phyloP scores from a whole-genome alignment of 2,329 filamentous ascomycete genomes.

The Sporothrix brunneoviolacea region DNA sequence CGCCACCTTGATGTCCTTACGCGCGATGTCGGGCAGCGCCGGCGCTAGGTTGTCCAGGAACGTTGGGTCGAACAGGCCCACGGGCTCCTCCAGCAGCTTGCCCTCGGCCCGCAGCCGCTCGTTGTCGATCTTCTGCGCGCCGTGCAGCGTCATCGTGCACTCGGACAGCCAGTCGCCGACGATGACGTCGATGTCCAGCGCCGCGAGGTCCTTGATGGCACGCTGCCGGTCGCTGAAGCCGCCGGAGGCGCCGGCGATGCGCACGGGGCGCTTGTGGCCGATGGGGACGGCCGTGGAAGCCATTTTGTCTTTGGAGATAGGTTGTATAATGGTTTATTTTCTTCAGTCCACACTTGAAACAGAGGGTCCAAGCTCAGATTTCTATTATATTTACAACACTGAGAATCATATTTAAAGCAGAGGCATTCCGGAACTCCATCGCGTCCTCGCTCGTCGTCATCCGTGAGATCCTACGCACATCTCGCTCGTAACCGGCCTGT shows the following conservation, averaged over 20 bases:
- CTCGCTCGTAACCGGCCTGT: too few relatives aligned
- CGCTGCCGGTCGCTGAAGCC: conserved; percentile 36
- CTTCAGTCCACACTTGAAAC: too few relatives aligned
- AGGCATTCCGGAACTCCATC: too few relatives aligned
- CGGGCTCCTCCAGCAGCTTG: conserved; percentile 19
- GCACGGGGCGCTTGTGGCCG: conserved; percentile 29
- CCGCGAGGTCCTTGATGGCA: conserved; percentile 34
- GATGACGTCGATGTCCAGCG: conserved; percentile 29
- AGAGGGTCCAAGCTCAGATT: too few relatives aligned
- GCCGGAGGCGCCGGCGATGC: conserved; percentile 36
- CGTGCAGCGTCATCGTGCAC: conserved; percentile 28
- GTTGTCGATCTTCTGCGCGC: conserved; percentile 23
- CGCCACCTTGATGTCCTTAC: conserved; percentile 24
- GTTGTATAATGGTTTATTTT: too few relatives aligned
- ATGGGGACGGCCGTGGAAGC: too few relatives aligned
- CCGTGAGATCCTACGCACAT: too few relatives aligned
- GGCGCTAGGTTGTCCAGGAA: conserved; percentile 29
- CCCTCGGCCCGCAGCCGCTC: conserved; percentile 5
- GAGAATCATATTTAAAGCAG: too few relatives aligned
- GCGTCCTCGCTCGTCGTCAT: too few relatives aligned
- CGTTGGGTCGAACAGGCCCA: conserved; percentile 22
- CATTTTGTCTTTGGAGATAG: too few relatives aligned
- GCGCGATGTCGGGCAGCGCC: conserved; percentile 23
- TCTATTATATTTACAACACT: too few relatives aligned
- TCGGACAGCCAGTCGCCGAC: conserved; percentile 28